Conservation (phyloP, 495 filamentous ascomycete species). For the Penicillium bovifimosum region DNA sequence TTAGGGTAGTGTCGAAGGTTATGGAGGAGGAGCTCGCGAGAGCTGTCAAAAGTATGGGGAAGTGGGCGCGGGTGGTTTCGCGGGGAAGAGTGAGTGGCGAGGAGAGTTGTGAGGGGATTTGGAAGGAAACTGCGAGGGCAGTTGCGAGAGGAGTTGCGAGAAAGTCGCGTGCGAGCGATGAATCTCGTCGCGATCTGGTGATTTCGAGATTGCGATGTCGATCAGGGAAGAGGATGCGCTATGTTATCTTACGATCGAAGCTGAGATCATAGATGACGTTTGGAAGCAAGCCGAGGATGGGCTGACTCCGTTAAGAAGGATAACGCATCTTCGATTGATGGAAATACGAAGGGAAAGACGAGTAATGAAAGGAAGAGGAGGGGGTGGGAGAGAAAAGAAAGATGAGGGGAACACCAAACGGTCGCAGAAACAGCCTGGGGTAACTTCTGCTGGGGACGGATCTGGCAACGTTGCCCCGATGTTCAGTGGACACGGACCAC, state of each 20-base stretch:
- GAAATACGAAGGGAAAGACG: constrained; percentile 1
- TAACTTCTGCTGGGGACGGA: constrained; percentile 12
- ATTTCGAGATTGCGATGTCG: no score
- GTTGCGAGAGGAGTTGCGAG: no score
- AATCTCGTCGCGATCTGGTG: not conserved
- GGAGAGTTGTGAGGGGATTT: no score
- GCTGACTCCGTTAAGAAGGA: constrained; percentile 33
- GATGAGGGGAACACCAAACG: constrained; percentile 5
- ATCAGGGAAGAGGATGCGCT: no score
- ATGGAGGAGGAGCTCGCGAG: constrained; percentile 6
- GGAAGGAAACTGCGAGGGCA: no score
- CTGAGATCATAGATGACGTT: constrained; percentile 34
- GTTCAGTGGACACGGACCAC: constrained; percentile 29
- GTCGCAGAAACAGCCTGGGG: constrained; percentile 3
- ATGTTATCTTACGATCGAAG: constrained; percentile 11
- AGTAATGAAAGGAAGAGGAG: not conserved
- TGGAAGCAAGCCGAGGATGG: constrained; percentile 17
- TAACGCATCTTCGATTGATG: constrained; percentile 31
- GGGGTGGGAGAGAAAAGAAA: constrained; percentile 3
- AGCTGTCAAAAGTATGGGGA: not conserved
- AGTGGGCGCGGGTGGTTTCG: not conserved
- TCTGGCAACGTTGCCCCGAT: constrained; percentile 28
- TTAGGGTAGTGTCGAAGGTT: constrained; percentile 7
- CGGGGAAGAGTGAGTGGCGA: not conserved
- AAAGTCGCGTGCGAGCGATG: not conserved